Evolutionary conservation across 2,329 filamentous ascomycete genomes (phyloP), one percentile per base, ranked within the genome.

Genomic region (Diaporthe batatas): DNA sequence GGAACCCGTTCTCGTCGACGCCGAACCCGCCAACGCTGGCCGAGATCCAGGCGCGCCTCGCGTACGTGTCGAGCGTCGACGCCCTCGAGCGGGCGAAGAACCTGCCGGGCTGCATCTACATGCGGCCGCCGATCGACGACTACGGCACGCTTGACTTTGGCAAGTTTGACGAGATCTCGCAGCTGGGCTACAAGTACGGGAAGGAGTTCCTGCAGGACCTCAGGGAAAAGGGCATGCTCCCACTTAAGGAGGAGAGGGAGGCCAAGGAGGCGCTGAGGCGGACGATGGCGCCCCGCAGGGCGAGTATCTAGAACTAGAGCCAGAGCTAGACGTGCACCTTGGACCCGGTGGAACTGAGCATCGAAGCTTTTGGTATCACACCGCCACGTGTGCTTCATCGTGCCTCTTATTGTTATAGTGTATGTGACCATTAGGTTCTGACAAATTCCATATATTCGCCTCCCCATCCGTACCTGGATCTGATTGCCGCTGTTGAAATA

Each of bases 111-210:
- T 98, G 96, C 82, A 87, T 97, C 68, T 99, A 99, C 82, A 97
- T 99, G 94, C 90, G 96, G 0, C 97, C 97, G 6, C 96, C 96
- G 0, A 93, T 99, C 75, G 96, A 98, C 79, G 88, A 90, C 1
- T 99, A 98, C 78, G 96, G 95, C 6, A 99, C 96, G 1, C 85
- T 99, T 39, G 96, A 99, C 73, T 99, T 99, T 85, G 94, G 91
- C 75, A 98, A 97, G 82, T 99, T 99, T 82, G 96, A 98, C 79
- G 97, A 99, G 86, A 96, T 99, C 70, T 98, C 97, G 79, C 88
- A 93, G 77, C 88, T 98, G 14, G 97, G 96, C 1, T 97, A 98
- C 82, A 88, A 89, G 70, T 99, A 92, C 79, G 96, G 95, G 6
- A 92, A 93, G 81, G 90, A 94, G 70, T 98, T 92, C 80, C 82